Base-by-base conservation (phyloP, 2,329 filamentous ascomycete genomes). In the Amphichorda felina region DNA sequence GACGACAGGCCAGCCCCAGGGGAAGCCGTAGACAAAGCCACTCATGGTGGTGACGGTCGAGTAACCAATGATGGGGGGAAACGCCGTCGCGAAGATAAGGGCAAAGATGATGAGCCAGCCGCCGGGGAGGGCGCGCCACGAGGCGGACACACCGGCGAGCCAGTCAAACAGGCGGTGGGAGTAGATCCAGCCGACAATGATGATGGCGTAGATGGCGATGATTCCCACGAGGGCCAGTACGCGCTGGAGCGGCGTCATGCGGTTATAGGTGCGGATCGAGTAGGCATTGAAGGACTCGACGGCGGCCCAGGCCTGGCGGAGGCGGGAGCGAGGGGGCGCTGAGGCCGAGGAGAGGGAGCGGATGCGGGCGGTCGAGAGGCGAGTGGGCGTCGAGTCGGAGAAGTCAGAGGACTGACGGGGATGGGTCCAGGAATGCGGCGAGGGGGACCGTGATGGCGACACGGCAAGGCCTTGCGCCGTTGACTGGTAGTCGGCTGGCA, bases 61-160 rank as follows among this genome's bases (percentile, higher is more conserved):
- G 64, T 94, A 94, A 11, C 88, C 88, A 43, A 95, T 80, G 47
- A 94, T 58, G 2, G 88, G 88, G 15, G 88, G 88, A 55, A 94
- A 93, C 2, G 80, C 84, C 13, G 87, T 81, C 28, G 72, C 53
- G 54, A 88, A 86, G 25, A 82, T 79, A 46, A 84, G 63, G 22
- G 72, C 54, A 74, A 86, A 94, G 27, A 91, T 66, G 34, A 95
- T 72, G 40, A 72, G 64, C 66, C 75, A 91, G 30, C 86, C 89
- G 35, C 71, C 77, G 1, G 66, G 70, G 5, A 87, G 63, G 21
- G 75, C 69, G 49, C 85, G 75, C 87, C 87, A 95, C 43, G 72
- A 71, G 54, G 78, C 68, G 16, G 88, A 85, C 10, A 78, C 58
- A 6, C 87, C 85, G 10, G 69, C 72, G 37, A 96, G 66, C 57